Conservation (phyloP, 805 yeast species). For the Pichia sporocuriosa region DNA sequence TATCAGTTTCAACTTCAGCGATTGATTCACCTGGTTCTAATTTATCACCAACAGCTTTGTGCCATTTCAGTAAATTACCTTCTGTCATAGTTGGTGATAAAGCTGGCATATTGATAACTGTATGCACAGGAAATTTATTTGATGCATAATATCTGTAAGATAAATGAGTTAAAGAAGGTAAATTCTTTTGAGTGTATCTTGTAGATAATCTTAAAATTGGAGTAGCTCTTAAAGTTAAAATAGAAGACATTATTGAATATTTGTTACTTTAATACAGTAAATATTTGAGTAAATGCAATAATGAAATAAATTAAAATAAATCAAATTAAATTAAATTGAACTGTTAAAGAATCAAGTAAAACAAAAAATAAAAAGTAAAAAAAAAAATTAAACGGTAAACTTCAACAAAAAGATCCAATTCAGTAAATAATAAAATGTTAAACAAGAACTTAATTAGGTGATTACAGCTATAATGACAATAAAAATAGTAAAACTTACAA, state of each 20-base stretch:
- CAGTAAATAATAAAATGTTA: too few relatives aligned
- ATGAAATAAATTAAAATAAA: too few relatives aligned
- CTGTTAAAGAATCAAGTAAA: too few relatives aligned
- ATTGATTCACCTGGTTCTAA: slow-evolving; percentile 88
- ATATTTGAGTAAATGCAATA: too few relatives aligned
- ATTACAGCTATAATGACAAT: too few relatives aligned
- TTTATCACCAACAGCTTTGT: slow-evolving; percentile 81
- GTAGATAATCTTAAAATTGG: slow-evolving; percentile 16
- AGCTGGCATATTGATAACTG: slow-evolving; percentile 95
- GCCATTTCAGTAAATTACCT: slow-evolving; percentile 88
- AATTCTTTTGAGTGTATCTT: not conserved
- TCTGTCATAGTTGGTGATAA: slow-evolving; percentile 99
- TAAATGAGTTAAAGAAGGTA: slow-evolving; percentile 2
- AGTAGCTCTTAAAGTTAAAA: slow-evolving; percentile 24
- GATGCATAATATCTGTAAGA: slow-evolving; percentile 20
- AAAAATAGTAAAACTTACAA: too few relatives aligned
- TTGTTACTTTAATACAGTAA: too few relatives aligned
- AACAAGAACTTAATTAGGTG: too few relatives aligned
- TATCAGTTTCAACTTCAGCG: slow-evolving; percentile 96
- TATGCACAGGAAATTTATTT: slow-evolving; percentile 43
- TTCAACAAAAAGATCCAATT: too few relatives aligned
- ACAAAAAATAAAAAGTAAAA: too few relatives aligned
- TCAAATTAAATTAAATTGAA: too few relatives aligned
- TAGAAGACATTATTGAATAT: slow-evolving; percentile 30
- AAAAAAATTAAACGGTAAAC: too few relatives aligned